Evolutionary conservation across 805 yeast species (phyloP).

Genomic region (Monosporozyma servazzii): DNA sequence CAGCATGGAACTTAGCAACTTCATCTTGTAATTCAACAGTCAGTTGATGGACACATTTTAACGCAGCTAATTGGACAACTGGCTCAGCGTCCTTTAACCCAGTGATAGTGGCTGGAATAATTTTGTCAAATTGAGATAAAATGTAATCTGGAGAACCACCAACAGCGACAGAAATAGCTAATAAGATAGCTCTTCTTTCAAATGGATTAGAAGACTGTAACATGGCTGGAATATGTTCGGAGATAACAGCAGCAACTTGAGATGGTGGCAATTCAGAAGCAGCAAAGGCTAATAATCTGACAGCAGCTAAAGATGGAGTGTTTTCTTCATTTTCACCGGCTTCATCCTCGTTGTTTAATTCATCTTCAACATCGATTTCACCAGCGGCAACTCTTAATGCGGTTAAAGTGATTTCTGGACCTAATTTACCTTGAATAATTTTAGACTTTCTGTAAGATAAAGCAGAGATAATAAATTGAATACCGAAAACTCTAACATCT

Average conservation of each 20-base stretch:
- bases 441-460: constrained; percentile 74
- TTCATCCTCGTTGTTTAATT: constrained; percentile 70
- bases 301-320: constrained; percentile 65
- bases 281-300: constrained; percentile 69
- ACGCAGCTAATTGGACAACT: constrained; percentile 76
- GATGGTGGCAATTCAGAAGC: constrained; percentile 84
- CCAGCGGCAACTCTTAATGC: constrained; percentile 75
- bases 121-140: constrained; percentile 60
- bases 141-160: constrained; percentile 93
- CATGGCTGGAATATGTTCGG: constrained; percentile 52
- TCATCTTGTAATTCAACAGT: constrained; percentile 78
- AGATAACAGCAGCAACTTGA: constrained; percentile 76
- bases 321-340: constrained; percentile 92
- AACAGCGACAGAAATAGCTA: constrained; percentile 73
- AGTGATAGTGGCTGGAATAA: constrained; percentile 60
- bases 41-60: constrained; percentile 68
- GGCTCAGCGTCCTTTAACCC: constrained; percentile 73
- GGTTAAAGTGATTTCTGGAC: constrained; percentile 65
- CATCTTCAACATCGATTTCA: constrained; percentile 69
- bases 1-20: constrained; percentile 75
- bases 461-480: constrained; percentile 74
- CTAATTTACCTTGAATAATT: constrained; percentile 70
- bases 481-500: constrained; percentile 73
- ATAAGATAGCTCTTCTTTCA: constrained; percentile 80
- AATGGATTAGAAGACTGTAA: constrained; percentile 55